Evolutionary conservation across 140 eudicot genomes (phyloP).

Genomic region (Senecio squalidus): DNA sequence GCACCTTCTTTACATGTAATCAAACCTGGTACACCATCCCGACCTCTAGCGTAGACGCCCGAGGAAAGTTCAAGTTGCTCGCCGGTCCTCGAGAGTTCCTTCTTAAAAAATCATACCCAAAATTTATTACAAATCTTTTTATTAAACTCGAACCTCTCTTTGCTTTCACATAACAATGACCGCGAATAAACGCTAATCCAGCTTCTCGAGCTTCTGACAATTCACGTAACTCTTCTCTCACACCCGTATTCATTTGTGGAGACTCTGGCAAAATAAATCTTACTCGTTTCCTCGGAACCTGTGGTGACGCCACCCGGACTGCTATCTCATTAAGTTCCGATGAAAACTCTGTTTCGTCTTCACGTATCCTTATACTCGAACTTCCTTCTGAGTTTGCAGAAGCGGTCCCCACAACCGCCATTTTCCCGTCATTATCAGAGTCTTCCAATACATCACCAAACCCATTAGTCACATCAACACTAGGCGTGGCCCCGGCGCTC

Average conservation of each 20-base stretch:
- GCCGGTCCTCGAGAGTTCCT: conserved; percentile 68
- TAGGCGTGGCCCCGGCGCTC: conserved; percentile 13
- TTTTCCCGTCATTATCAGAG: conserved; percentile 43
- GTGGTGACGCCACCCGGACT: conserved; percentile 23
- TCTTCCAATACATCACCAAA: conserved; percentile 16
- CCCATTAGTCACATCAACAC: neutral
- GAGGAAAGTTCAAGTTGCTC: conserved; percentile 62
- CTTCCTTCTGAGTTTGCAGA: conserved; percentile 41
- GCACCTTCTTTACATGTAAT: conserved; percentile 19
- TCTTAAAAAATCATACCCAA: conserved; percentile 82
- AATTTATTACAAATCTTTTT: conserved; percentile 60
- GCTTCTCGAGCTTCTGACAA: conserved; percentile 92
- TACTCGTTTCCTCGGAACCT: conserved; percentile 50
- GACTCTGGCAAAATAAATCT: conserved; percentile 71
- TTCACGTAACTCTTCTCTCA: conserved; percentile 62
- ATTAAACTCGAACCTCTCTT: conserved; percentile 73
- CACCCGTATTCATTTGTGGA: conserved; percentile 46
- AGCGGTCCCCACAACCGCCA: conserved; percentile 65
- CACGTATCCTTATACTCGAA: conserved; percentile 39
- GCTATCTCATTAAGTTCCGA: conserved; percentile 32
- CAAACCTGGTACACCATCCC: conserved; percentile 87
- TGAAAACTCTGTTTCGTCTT: conserved; percentile 27
- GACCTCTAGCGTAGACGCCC: conserved; percentile 86
- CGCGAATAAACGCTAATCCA: conserved; percentile 79
- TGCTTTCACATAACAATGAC: conserved; percentile 73